Evolutionary conservation across 148 eudicot genomes (phyloP).

Genomic region (Heliamphora exappendiculata): DNA sequence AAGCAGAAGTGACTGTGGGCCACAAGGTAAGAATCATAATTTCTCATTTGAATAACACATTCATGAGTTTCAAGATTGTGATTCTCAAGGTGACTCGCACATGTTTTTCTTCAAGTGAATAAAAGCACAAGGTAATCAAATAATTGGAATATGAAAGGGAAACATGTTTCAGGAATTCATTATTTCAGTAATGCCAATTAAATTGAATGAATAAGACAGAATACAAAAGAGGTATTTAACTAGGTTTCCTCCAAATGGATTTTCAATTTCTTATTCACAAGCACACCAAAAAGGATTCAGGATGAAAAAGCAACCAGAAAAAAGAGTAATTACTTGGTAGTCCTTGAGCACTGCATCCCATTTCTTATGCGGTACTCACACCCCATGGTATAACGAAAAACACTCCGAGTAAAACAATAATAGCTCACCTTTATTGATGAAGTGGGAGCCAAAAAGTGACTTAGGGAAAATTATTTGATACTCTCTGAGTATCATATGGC

Average conservation of each 20-base stretch:
- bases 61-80: slow-evolving; percentile 8
- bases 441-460: too few species aligned
- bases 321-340: too few species aligned
- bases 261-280: neutral
- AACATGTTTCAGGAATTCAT: neutral
- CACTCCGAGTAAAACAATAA: too few species aligned
- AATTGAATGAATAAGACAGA: neutral
- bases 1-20: slow-evolving; percentile 4
- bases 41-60: neutral
- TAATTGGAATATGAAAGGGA: neutral
- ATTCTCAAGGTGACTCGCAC: slow-evolving; percentile 1
- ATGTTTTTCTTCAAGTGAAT: neutral
- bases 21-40: slow-evolving; percentile 2
- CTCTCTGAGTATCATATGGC: too few species aligned
- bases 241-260: neutral
- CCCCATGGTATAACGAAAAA: too few species aligned
- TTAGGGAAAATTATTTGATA: too few species aligned
- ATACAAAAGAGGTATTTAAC: neutral
- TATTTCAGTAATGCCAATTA: neutral
- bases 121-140: neutral
- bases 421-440: too few species aligned
- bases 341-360: too few species aligned
- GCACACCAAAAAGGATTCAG: too few species aligned
- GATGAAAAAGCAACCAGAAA: neutral
- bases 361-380: too few species aligned